Evolutionary conservation across 2,329 filamentous ascomycete species (phyloP).

Genomic region (Calycina marina): DNA sequence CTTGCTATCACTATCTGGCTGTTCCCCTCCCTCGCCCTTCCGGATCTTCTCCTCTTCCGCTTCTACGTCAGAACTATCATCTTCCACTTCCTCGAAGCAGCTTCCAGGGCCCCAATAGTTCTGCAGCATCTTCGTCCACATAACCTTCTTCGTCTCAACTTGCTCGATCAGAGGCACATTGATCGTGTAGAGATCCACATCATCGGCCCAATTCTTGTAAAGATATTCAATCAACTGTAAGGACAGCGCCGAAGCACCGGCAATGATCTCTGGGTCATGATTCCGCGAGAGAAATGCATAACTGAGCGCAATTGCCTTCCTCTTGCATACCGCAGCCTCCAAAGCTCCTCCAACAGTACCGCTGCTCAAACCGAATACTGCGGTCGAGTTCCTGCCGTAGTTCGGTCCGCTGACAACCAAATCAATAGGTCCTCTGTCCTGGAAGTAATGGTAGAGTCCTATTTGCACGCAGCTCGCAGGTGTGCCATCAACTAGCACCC

Average conservation of each 20-base stretch:
- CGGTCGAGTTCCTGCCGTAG: slow-evolving; percentile 70
- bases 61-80: slow-evolving; percentile 45
- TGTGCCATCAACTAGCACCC: slow-evolving; percentile 69
- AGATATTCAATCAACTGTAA: slow-evolving; percentile 70
- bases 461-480: slow-evolving; percentile 74
- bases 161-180: slow-evolving; percentile 78
- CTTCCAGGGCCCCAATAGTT: slow-evolving; percentile 79
- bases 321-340: slow-evolving; percentile 59
- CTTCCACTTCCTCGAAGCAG: slow-evolving; percentile 71
- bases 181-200: slow-evolving; percentile 74
- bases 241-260: slow-evolving; percentile 58
- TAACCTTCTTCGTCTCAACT: slow-evolving; percentile 53
- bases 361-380: slow-evolving; percentile 63
- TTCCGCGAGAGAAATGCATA: slow-evolving; percentile 78
- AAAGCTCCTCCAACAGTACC: slow-evolving; percentile 66
- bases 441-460: slow-evolving; percentile 66
- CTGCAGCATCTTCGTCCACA: slow-evolving; percentile 80
- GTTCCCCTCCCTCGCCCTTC: slow-evolving; percentile 36
- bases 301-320: slow-evolving; percentile 63
- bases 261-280: slow-evolving; percentile 71
- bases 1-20: slow-evolving; percentile 22
- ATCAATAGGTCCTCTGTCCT: slow-evolving; percentile 56
- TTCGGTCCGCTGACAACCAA: slow-evolving; percentile 70
- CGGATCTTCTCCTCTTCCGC: slow-evolving; percentile 63
- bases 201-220: slow-evolving; percentile 56